Conservation (phyloP, 352 stramenopile genomes). For the Phytophthora fragariaefolia region DNA sequence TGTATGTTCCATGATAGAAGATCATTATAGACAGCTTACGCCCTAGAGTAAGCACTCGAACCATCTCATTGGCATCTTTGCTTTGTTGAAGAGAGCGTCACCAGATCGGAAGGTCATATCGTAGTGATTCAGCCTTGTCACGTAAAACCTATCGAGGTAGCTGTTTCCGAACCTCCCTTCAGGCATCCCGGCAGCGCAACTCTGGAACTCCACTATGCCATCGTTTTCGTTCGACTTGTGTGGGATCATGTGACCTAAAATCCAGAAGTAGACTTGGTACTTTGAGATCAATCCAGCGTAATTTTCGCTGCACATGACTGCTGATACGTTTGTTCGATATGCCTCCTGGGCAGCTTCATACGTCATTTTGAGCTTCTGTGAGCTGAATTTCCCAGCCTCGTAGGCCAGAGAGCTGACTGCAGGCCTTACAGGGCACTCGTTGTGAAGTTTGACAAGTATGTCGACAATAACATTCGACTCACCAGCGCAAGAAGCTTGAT, state of each 20-base stretch:
- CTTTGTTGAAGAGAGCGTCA: constrained; percentile 40
- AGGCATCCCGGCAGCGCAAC: constrained; percentile 37
- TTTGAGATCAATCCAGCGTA: constrained; percentile 38
- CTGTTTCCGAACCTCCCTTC: constrained; percentile 30
- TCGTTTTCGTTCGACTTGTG: constrained; percentile 41
- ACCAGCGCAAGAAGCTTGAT: not conserved
- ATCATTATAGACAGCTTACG: too few relatives aligned
- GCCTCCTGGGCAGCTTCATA: not conserved
- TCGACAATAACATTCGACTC: not conserved
- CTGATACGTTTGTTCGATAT: constrained; percentile 1
- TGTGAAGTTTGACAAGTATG: not conserved
- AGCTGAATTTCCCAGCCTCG: not conserved
- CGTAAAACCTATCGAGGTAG: constrained; percentile 45
- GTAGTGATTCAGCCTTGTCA: constrained; percentile 52
- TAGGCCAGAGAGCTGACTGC: not conserved
- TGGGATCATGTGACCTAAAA: constrained; percentile 16
- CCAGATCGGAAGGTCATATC: constrained; percentile 52
- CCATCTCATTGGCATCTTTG: constrained; percentile 59
- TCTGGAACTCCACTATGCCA: constrained; percentile 48
- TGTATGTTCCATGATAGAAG: too few relatives aligned
- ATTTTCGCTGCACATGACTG: constrained; percentile 25
- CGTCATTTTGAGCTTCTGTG: not conserved
- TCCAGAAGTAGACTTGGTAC: constrained; percentile 18
- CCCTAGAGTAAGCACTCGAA: constrained; percentile 46
- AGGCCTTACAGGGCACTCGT: not conserved